phyloP scores from a whole-genome alignment of 345 rosid genomes.

The Gossypium bickii region DNA sequence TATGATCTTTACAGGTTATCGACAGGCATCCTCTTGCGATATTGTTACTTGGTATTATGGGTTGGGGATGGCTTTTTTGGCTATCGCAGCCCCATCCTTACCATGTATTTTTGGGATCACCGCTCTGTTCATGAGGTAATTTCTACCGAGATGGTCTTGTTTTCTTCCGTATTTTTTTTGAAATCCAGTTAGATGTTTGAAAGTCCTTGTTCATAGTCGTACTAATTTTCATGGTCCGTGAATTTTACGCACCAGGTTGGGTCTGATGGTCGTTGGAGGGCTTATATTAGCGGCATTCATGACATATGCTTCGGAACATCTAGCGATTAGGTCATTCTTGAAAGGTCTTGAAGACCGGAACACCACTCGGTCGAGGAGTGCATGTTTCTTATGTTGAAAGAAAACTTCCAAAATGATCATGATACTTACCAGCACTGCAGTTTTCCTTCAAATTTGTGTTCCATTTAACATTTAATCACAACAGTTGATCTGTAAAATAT shows the following conservation, averaged over 20 bases:
- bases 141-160: background rate
- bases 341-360: slow-evolving; percentile 70
- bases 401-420: slow-evolving; percentile 12
- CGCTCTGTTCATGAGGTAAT: slow-evolving; percentile 74
- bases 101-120: slow-evolving; percentile 79
- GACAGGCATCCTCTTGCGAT: slow-evolving; percentile 54
- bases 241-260: slow-evolving; percentile 50
- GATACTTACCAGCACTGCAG: slow-evolving; percentile 17
- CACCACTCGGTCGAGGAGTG: slow-evolving; percentile 37
- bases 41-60: slow-evolving; percentile 57
- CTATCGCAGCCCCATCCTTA: slow-evolving; percentile 57
- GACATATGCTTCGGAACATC: slow-evolving; percentile 84
- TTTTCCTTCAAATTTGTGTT: slow-evolving; percentile 16
- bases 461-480: slow-evolving; percentile 17
- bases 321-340: slow-evolving; percentile 56
- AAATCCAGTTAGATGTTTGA: background rate
- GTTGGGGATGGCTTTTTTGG: slow-evolving; percentile 67
- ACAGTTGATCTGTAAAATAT: slow-evolving; percentile 19
- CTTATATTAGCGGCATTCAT: slow-evolving; percentile 75
- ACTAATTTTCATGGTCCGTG: background rate
- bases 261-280: slow-evolving; percentile 78
- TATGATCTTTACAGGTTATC: slow-evolving; percentile 54
- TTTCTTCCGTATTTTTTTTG: background rate
- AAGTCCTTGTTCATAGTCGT: background rate
- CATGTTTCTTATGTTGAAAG: slow-evolving; percentile 46